A percentile compares a stretch with the other conserved stretches of the same genome.
These are phyloP conservation scores for Mucor saturninus DNA, from an alignment of 371 early-diverging fungal species.

Conservation along the genomic window DNA sequence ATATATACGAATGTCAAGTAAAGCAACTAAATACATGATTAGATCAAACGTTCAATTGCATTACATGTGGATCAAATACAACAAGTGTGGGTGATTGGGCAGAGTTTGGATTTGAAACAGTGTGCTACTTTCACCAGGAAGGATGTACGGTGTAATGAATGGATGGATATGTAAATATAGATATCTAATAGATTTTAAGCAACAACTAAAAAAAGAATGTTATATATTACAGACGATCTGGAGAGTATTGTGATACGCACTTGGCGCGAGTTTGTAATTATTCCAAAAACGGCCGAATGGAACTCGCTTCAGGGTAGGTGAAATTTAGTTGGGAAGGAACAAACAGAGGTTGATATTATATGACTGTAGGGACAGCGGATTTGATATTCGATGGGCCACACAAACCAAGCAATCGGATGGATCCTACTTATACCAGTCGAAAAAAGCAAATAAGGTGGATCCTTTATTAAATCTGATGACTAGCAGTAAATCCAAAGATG, in stretches of 20 bases:
- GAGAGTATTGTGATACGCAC: constrained; percentile 48
- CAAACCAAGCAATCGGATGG: constrained; percentile 20
- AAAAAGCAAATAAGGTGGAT: constrained; percentile 6
- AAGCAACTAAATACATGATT: not conserved
- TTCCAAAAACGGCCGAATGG: constrained; percentile 51
- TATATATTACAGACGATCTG: constrained; percentile 33
- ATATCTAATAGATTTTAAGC: too few species aligned
- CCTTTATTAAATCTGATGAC: constrained; percentile 1
- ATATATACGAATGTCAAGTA: too few species aligned
- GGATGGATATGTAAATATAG: constrained; percentile 37
- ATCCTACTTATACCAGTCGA: constrained; percentile 10
- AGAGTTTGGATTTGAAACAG: constrained; percentile 39
- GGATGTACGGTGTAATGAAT: constrained; percentile 37
- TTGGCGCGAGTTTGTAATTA: constrained; percentile 30
- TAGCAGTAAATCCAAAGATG: constrained; percentile 24
- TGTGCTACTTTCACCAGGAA: constrained; percentile 30
- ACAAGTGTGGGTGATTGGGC: constrained; percentile 44
- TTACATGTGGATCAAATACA: constrained; percentile 33
- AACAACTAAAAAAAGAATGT: not conserved
- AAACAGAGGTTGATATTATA: not conserved
- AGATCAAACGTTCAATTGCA: constrained; percentile 17
- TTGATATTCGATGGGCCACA: constrained; percentile 46
- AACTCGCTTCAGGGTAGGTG: constrained; percentile 55
- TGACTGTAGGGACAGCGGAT: constrained; percentile 28
- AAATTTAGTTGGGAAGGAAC: not conserved